These are phyloP conservation scores for Yamadazyma dushanensis DNA, from an alignment of 1,139 yeast genomes.

Conservation along the genomic window DNA sequence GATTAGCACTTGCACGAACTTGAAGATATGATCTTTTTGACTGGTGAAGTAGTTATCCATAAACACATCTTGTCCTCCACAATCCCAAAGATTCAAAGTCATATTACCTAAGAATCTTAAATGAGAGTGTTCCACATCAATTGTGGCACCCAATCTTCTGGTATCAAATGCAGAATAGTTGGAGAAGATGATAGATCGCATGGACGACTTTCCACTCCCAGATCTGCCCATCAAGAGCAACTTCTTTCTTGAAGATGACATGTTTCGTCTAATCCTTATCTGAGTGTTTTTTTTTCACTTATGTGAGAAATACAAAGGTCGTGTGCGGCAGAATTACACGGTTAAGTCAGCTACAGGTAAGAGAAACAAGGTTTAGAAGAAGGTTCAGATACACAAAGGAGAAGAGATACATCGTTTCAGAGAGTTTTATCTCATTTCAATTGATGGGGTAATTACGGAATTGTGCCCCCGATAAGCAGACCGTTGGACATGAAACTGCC, in stretches of 20 bases:
- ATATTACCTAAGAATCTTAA: constrained; percentile 88
- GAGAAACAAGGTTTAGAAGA: too few relatives aligned
- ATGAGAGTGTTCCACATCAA: constrained; percentile 97
- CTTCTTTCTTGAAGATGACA: constrained; percentile 40
- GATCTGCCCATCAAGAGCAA: constrained; percentile 76
- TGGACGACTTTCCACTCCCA: constrained; percentile 96
- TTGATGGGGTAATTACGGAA: too few relatives aligned
- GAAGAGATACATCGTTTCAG: too few relatives aligned
- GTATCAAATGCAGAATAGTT: constrained; percentile 97
- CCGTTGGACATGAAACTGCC: too few relatives aligned
- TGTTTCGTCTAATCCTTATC: constrained; percentile 6
- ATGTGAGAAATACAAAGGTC: too few relatives aligned
- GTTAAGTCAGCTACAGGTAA: too few relatives aligned
- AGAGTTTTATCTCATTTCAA: too few relatives aligned
- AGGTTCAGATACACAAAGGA: too few relatives aligned
- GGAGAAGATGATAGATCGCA: constrained; percentile 93
- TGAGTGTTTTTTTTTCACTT: not conserved
- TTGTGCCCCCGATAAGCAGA: too few relatives aligned
- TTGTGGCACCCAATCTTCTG: constrained; percentile 91
- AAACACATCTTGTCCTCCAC: constrained; percentile 97
- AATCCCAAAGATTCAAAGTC: constrained; percentile 96
- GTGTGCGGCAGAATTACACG: too few relatives aligned
- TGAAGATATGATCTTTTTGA: constrained; percentile 87
- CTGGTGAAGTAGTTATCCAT: constrained; percentile 91
- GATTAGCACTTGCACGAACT: constrained; percentile 95